A percentile compares a stretch with the other conserved stretches of the same genome.
phyloP scores from a whole-genome alignment of 805 yeast genomes.

The Metschnikowia noctiluminum region DNA sequence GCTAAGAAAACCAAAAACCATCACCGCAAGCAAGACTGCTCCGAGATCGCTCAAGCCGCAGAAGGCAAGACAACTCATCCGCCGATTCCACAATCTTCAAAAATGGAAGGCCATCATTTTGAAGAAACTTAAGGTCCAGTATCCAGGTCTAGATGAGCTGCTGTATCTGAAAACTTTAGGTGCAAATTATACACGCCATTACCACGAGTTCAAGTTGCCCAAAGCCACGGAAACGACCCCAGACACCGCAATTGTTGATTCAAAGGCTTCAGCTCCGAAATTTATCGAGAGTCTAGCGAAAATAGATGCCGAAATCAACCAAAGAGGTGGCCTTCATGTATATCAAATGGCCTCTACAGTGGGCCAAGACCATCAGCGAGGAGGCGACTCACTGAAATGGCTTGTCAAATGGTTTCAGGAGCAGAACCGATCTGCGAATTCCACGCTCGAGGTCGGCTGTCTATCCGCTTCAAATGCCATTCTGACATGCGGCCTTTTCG shows the following conservation, averaged over 20 bases:
- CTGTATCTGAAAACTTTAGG: constrained; percentile 20
- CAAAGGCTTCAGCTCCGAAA: constrained; percentile 10
- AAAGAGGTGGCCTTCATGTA: constrained; percentile 70
- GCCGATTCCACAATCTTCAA: constrained; percentile 70
- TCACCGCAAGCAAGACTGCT: constrained; percentile 26
- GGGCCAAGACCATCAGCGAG: constrained; percentile 76
- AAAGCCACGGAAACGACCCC: constrained; percentile 11
- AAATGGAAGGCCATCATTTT: constrained; percentile 50
- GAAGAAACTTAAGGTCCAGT: constrained; percentile 23
- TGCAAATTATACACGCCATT: constrained; percentile 4
- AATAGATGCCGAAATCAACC: constrained; percentile 59
- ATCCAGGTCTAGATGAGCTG: constrained; percentile 18
- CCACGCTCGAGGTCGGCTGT: constrained; percentile 82
- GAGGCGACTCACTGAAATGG: constrained; percentile 88
- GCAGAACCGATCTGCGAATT: constrained; percentile 9
- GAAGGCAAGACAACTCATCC: constrained; percentile 69
- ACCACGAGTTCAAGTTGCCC: constrained; percentile 7
- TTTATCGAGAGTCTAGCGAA: constrained; percentile 40
- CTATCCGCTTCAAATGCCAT: constrained; percentile 66
- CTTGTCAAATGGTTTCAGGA: constrained; percentile 58
- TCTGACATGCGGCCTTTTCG: constrained; percentile 54
- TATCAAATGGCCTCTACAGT: constrained; percentile 84
- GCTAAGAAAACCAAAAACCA: constrained; percentile 30
- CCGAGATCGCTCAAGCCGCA: constrained; percentile 60
- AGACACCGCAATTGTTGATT: constrained; percentile 18